These are phyloP conservation scores for Melastoma malabathricum DNA, from an alignment of 345 rosid species.

Conservation along the genomic window DNA sequence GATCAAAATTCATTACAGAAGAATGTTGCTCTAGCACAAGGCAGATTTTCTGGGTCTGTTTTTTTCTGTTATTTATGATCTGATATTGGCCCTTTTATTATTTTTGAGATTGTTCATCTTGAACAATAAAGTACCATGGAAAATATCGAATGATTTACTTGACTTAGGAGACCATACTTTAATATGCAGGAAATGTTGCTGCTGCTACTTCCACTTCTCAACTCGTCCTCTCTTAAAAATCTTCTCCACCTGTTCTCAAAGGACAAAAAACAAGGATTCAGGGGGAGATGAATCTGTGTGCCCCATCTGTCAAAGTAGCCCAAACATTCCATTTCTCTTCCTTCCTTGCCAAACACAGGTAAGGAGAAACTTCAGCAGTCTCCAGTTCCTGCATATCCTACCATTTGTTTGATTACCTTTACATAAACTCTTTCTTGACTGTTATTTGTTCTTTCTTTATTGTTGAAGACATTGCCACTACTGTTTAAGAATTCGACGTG, in stretches of 20 bases:
- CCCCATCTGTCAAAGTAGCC: conserved; percentile 72
- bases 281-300: conserved; percentile 45
- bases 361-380: too few relatives aligned
- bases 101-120: too few relatives aligned
- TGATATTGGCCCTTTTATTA: too few relatives aligned
- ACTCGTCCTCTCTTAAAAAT: conserved; percentile 67
- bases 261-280: conserved; percentile 53
- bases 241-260: conserved; percentile 75
- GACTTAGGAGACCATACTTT: not conserved
- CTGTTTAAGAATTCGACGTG: conserved; percentile 83
- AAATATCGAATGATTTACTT: too few relatives aligned
- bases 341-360: conserved; percentile 32
- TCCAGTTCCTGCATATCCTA: too few relatives aligned
- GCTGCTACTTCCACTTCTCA: conserved; percentile 95
- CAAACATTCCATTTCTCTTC: conserved; percentile 76
- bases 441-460: not conserved
- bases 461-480: conserved; percentile 75
- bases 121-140: too few relatives aligned
- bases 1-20: too few relatives aligned
- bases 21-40: too few relatives aligned
- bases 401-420: too few relatives aligned
- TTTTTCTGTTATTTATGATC: too few relatives aligned
- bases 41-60: too few relatives aligned
- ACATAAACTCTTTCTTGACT: too few relatives aligned
- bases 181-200: conserved; percentile 77